phyloP scores from a whole-genome alignment of 2,329 filamentous ascomycete genomes.

The Mollisiaceae sp. region DNA sequence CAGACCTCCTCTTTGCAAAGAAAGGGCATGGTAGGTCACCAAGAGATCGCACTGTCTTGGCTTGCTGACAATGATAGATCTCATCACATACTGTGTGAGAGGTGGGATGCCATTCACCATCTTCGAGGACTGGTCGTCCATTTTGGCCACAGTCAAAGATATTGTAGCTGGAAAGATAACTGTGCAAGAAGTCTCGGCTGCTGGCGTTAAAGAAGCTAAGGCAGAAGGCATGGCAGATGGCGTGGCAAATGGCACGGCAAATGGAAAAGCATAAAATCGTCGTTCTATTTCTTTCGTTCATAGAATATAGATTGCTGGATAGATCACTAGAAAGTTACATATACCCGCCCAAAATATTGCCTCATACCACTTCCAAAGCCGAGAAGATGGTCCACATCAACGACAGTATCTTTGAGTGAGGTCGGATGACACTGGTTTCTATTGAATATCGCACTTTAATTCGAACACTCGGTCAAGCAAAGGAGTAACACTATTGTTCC shows the following conservation, averaged over 20 bases:
- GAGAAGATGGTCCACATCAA: too few relatives aligned
- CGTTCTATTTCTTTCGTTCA: background rate
- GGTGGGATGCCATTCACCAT: constrained; percentile 86
- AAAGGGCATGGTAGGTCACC: constrained; percentile 73
- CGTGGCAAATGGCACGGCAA: background rate
- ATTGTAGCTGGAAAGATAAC: constrained; percentile 75
- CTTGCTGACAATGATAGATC: constrained; percentile 58
- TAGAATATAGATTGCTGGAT: constrained; percentile 6
- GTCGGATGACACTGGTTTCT: background rate
- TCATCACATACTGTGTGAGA: constrained; percentile 84
- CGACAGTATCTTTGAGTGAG: too few relatives aligned
- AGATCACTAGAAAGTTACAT: background rate
- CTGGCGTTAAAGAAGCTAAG: constrained; percentile 34
- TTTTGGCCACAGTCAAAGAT: constrained; percentile 75
- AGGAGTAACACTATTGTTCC: background rate
- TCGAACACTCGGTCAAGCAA: background rate
- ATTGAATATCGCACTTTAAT: background rate
- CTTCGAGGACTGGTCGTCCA: constrained; percentile 84
- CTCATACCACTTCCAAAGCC: background rate
- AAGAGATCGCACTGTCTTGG: constrained; percentile 13
- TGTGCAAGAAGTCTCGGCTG: constrained; percentile 69
- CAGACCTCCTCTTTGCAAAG: constrained; percentile 92
- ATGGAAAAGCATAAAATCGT: background rate
- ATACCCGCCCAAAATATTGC: background rate
- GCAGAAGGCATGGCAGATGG: background rate